Base-by-base conservation (phyloP, 2,329 filamentous ascomycete species). In the Arthrobotrys sinensis region DNA sequence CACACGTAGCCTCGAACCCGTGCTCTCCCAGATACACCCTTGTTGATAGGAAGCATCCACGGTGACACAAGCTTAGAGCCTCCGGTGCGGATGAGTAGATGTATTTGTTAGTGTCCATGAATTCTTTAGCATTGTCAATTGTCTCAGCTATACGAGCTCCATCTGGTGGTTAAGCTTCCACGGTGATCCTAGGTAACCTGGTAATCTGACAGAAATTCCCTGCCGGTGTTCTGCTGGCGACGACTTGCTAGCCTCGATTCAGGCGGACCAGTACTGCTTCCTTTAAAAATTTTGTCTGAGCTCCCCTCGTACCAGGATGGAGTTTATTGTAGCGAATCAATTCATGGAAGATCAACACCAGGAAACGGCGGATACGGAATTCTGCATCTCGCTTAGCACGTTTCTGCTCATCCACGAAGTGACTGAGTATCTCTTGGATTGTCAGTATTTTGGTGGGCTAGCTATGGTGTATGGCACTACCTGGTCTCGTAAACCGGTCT, bases 381-480 rank as follows among this genome's bases (percentile, higher is more conserved):
- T 50, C 19, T 50, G 46, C 46, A 28, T 50, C 45, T 50, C 21
- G 46, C 46, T 50, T 28, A 50, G 19, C 46, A 50, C 46, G 46
- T 50, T 50, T 28, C 46, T 28, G 46, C 46, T 50, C 46, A 50
- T 8, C 10, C 24, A 28, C 24, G 24, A 28, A 28, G 28, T 19
- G 5, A 24, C 19, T 24, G 1, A 3, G 8, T 28, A 50, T 50
- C n/a, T 24, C 21, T 28, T 28, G 24, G 24, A 28, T 4, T 28
- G 24, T 4, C 24, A 28, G 24, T 28, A 28, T 4, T 28, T 28
- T 28, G 24, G 24, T 4, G 4, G 24, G 4, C 2, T 28, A 28
- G 24, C 4, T 28, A 50, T 14, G 10, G 10, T 14, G 46, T 28
- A 28, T 45, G 40, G 40, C 12, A 45, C 3, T 45, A 12, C 5